Evolutionary conservation across 768 basidiomycete species (phyloP).

Genomic region (Rhizopogon vinicolor): DNA sequence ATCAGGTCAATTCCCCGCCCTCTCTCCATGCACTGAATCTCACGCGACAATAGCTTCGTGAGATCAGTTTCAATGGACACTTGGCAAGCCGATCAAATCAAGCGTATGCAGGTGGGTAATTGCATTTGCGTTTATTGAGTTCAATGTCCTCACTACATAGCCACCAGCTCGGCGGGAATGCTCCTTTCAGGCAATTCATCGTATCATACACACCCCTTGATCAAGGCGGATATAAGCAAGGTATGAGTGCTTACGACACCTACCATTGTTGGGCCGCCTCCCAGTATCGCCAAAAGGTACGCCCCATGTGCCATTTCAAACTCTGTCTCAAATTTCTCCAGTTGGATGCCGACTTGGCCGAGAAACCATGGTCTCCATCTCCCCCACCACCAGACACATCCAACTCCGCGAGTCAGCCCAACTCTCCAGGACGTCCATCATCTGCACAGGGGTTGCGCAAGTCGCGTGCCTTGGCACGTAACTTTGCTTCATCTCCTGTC

Average conservation of each 20-base stretch:
- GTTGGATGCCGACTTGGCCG: slow-evolving; percentile 76
- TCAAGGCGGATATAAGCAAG: slow-evolving; percentile 65
- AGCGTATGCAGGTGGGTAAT: slow-evolving; percentile 76
- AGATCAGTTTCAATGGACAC: slow-evolving; percentile 96
- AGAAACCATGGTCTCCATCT: slow-evolving; percentile 75
- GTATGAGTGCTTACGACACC: slow-evolving; percentile 61
- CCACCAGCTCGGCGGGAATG: slow-evolving; percentile 81
- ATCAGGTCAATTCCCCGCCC: slow-evolving; percentile 50
- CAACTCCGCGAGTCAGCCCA: slow-evolving; percentile 29
- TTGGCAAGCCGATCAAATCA: slow-evolving; percentile 87
- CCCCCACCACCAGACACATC: slow-evolving; percentile 50
- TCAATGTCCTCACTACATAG: slow-evolving; percentile 6
- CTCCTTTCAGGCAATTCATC: slow-evolving; percentile 76
- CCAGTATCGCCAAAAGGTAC: slow-evolving; percentile 92
- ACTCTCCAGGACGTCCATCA: slow-evolving; percentile 54
- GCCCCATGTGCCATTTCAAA: neutral
- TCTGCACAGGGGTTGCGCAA: slow-evolving; percentile 85
- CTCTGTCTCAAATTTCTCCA: slow-evolving; percentile 31
- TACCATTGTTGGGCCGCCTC: slow-evolving; percentile 94
- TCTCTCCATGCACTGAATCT: neutral
- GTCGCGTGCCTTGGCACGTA: slow-evolving; percentile 68
- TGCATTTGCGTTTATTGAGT: slow-evolving; percentile 2
- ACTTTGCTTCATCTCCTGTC: slow-evolving; percentile 38
- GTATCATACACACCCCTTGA: slow-evolving; percentile 60
- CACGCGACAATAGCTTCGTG: slow-evolving; percentile 61